phyloP scores from a whole-genome alignment of 2,329 filamentous ascomycete genomes.

The Ceratocystiopsis minuta region DNA sequence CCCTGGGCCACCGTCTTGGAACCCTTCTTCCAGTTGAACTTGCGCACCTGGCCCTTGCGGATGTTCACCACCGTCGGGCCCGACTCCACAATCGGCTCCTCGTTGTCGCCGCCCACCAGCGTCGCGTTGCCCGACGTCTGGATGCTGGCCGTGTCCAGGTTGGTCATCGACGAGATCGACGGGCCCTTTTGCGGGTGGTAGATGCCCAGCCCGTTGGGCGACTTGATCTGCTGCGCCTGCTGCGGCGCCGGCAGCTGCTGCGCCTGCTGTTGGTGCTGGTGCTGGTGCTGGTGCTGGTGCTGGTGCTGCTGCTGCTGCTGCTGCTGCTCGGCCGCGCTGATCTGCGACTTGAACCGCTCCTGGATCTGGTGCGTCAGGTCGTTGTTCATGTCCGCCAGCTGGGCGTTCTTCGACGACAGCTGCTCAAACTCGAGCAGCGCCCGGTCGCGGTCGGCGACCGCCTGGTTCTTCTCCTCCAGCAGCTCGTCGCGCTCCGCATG shows the following conservation, averaged over 20 bases:
- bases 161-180: constrained; percentile 30
- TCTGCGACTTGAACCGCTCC: constrained; percentile 73
- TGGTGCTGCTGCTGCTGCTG: no score
- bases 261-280: no score
- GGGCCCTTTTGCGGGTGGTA: constrained; percentile 32
- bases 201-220: constrained; percentile 34
- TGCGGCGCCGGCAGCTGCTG: no score
- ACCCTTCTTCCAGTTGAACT: constrained; percentile 98
- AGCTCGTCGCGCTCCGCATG: constrained; percentile 61
- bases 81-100: constrained; percentile 46
- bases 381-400: constrained; percentile 88
- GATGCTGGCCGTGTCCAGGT: constrained; percentile 31
- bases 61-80: constrained; percentile 93
- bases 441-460: constrained; percentile 76
- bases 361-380: constrained; percentile 90
- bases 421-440: constrained; percentile 92
- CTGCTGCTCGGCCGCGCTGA: constrained; percentile 15
- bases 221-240: constrained; percentile 20
- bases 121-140: constrained; percentile 38
- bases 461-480: constrained; percentile 65
- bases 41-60: constrained; percentile 81
- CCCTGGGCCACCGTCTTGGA: constrained; percentile 87
- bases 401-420: constrained; percentile 81
- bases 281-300: no score
- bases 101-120: constrained; percentile 41